Evolutionary conservation across 129 eudicot genomes (phyloP).

Genomic region (Pulicaria dysenterica): DNA sequence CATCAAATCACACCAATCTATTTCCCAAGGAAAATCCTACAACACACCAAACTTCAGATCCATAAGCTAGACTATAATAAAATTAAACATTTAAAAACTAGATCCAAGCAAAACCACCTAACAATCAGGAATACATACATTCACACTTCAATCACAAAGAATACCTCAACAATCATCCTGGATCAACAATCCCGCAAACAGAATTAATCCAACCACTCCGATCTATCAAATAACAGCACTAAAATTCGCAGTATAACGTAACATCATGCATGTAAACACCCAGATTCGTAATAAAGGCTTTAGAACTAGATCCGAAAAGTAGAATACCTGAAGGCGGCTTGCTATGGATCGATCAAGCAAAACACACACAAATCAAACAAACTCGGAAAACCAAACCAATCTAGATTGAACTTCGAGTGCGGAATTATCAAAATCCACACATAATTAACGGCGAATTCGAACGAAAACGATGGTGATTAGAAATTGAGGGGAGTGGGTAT

Average conservation of each 20-base stretch:
- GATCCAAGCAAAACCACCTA: constrained; percentile 9
- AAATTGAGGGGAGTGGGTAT: background rate
- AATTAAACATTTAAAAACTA: background rate
- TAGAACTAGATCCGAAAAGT: constrained; percentile 36
- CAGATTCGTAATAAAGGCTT: constrained; percentile 23
- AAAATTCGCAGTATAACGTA: background rate
- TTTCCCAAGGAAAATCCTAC: background rate
- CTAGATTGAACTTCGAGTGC: constrained; percentile 18
- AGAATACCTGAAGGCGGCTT: constrained; percentile 32
- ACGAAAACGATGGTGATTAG: constrained; percentile 6
- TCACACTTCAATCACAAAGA: constrained; percentile 10
- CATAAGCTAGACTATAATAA: constrained; percentile 13
- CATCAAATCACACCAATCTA: constrained; percentile 14
- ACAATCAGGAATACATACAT: constrained; percentile 10
- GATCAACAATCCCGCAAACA: constrained; percentile 25
- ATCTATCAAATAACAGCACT: constrained; percentile 22
- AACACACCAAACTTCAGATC: constrained; percentile 31
- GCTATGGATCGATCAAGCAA: constrained; percentile 35
- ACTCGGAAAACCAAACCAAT: constrained; percentile 20
- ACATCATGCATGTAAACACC: constrained; percentile 22
- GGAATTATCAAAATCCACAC: constrained; percentile 21
- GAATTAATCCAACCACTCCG: constrained; percentile 35
- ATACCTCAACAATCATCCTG: constrained; percentile 8
- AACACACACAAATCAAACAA: constrained; percentile 21
- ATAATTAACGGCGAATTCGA: constrained; percentile 18